phyloP scores from a whole-genome alignment of 176 grass and related monocot genomes.

The Ampelocalamus luodianensis region DNA sequence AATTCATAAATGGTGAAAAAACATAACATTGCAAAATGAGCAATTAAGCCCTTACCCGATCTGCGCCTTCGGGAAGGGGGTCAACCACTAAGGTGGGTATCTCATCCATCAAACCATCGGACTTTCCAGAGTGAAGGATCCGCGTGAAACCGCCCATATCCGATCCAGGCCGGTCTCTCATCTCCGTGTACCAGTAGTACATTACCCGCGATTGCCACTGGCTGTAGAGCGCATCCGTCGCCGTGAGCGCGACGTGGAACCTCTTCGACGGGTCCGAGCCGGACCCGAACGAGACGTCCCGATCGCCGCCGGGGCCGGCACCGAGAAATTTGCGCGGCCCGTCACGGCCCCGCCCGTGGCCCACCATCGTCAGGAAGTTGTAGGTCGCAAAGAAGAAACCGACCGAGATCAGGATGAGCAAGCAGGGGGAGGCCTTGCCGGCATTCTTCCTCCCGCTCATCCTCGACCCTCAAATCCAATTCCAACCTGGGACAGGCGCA shows the following conservation, averaged over 20 bases:
- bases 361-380: conserved; percentile 73
- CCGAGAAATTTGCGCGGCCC: conserved; percentile 38
- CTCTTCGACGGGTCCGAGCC: conserved; percentile 55
- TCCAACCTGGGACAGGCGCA: not conserved
- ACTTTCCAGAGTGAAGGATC: conserved; percentile 85
- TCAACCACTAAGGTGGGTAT: conserved; percentile 88
- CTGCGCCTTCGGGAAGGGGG: conserved; percentile 75
- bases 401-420: conserved; percentile 63
- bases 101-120: conserved; percentile 87
- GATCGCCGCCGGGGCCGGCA: conserved; percentile 17
- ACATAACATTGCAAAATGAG: not conserved
- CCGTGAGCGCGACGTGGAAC: conserved; percentile 92
- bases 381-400: conserved; percentile 80
- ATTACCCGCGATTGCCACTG: conserved; percentile 97
- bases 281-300: conserved; percentile 5
- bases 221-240: conserved; percentile 88
- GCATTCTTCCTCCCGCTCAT: conserved; percentile 60
- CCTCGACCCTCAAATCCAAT: conserved; percentile 27
- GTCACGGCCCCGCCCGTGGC: conserved; percentile 45
- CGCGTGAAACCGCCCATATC: conserved; percentile 98
- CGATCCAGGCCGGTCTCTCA: conserved; percentile 63
- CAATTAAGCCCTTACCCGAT: conserved; percentile 56
- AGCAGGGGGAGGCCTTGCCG: conserved; percentile 54
- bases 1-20: not conserved
- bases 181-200: conserved; percentile 93